Evolutionary conservation across 371 early-diverging fungal species (phyloP).

Genomic region (Globomyces sp.): DNA sequence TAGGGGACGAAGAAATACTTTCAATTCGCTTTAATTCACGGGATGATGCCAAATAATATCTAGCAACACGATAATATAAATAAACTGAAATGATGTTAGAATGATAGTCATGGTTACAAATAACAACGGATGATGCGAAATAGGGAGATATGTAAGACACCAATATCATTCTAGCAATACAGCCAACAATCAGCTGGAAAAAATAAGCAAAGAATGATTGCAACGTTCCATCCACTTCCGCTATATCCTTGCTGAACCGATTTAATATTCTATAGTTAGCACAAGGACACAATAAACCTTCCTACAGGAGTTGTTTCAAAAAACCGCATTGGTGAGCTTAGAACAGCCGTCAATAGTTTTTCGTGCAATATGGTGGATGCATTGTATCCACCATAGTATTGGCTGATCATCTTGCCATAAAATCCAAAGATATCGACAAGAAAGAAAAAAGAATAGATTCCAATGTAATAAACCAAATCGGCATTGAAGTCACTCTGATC

Average conservation of each 20-base stretch:
- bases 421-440: conserved; percentile 16
- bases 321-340: conserved; percentile 63
- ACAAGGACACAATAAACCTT: conserved; percentile 31
- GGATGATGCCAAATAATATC: conserved; percentile 62
- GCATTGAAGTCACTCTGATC: neutral
- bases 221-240: neutral
- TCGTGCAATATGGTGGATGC: conserved; percentile 42
- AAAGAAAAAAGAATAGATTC: conserved; percentile 12
- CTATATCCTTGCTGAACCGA: conserved; percentile 59
- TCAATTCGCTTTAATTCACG: conserved; percentile 81
- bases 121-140: conserved; percentile 14
- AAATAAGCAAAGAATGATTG: conserved; percentile 16
- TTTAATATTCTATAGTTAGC: conserved; percentile 72
- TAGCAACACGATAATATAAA: conserved; percentile 6
- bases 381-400: conserved; percentile 12
- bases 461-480: conserved; percentile 18
- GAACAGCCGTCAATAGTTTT: conserved; percentile 30
- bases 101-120: conserved; percentile 27
- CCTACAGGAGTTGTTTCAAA: conserved; percentile 86
- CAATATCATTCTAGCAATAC: conserved; percentile 1
- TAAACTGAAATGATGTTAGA: too few species aligned
- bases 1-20: conserved; percentile 68
- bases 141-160: conserved; percentile 1
- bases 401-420: conserved; percentile 1
- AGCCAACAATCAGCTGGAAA: neutral